A percentile compares a stretch with the other conserved stretches of the same genome.
Conservation (phyloP, 345 rosid species). For the Linum tenue region DNA sequence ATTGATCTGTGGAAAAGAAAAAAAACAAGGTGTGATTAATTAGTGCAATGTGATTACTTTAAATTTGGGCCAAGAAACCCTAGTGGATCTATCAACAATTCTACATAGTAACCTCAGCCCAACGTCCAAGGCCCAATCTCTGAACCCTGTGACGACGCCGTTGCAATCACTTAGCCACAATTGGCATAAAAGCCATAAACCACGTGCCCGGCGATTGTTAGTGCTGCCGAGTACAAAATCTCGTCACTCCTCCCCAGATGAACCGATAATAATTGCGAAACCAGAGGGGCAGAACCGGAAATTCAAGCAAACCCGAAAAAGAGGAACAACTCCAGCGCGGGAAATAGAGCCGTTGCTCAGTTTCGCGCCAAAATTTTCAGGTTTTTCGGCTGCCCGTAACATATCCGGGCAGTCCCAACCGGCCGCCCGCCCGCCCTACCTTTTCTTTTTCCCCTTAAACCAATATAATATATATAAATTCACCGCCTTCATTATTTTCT, state of each 20-base stretch:
- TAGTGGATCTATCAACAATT: neutral
- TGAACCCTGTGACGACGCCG: neutral
- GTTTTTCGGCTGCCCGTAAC: conserved; percentile 45
- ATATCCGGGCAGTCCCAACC: conserved; percentile 33
- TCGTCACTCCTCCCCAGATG: neutral
- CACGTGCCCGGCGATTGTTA: neutral
- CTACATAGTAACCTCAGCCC: neutral
- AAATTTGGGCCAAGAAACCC: neutral
- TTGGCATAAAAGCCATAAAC: neutral
- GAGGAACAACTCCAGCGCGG: conserved; percentile 30
- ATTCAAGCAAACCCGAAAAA: neutral
- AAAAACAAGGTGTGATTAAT: too few relatives aligned
- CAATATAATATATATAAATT: too few relatives aligned
- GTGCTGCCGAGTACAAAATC: neutral
- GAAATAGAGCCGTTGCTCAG: conserved; percentile 66
- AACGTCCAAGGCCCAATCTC: neutral
- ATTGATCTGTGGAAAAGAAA: too few relatives aligned
- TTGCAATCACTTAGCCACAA: neutral
- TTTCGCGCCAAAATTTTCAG: conserved; percentile 46
- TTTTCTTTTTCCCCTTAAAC: neutral
- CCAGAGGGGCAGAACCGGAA: neutral
- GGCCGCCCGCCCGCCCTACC: neutral
- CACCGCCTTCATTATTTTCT: neutral
- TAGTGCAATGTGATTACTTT: neutral
- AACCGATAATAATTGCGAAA: neutral